Evolutionary conservation across 2,329 filamentous ascomycete genomes (phyloP).

Genomic region (Xylaria arbuscula): DNA sequence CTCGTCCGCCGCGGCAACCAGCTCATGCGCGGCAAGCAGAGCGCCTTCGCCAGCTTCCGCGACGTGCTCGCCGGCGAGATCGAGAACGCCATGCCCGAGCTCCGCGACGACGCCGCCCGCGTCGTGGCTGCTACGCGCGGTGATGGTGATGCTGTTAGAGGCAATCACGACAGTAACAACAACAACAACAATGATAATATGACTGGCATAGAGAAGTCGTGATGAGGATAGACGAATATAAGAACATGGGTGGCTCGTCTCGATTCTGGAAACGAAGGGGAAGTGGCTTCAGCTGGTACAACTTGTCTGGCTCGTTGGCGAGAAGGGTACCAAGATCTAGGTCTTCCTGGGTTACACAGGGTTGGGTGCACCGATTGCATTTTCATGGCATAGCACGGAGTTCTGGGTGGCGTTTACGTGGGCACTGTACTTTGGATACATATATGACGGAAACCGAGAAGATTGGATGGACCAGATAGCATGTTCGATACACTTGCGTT

Average conservation of each 20-base stretch:
- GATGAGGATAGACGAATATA: neutral
- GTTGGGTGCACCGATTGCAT: neutral
- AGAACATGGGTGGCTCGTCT: neutral
- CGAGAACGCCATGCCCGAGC: conserved; percentile 67
- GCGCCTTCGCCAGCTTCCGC: conserved; percentile 69
- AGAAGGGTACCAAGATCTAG: neutral
- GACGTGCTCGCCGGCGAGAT: conserved; percentile 72
- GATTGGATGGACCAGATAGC: no score
- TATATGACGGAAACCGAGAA: neutral
- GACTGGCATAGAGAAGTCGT: conserved; percentile 4
- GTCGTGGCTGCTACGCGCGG: conserved; percentile 61
- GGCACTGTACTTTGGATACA: neutral
- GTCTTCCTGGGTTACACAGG: neutral
- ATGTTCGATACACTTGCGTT: neutral
- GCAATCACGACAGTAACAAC: neutral
- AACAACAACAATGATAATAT: neutral
- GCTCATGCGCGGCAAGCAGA: conserved; percentile 72
- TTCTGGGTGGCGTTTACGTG: conserved; percentile 17
- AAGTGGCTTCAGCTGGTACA: neutral
- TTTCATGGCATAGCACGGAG: conserved; percentile 22
- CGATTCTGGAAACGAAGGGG: neutral
- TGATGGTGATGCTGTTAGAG: neutral
- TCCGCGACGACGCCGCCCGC: conserved; percentile 62
- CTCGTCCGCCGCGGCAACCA: conserved; percentile 73
- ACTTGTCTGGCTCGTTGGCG: neutral